These are phyloP conservation scores for Aspergillus amoenus DNA, from an alignment of 2,329 filamentous ascomycete species.

Conservation along the genomic window DNA sequence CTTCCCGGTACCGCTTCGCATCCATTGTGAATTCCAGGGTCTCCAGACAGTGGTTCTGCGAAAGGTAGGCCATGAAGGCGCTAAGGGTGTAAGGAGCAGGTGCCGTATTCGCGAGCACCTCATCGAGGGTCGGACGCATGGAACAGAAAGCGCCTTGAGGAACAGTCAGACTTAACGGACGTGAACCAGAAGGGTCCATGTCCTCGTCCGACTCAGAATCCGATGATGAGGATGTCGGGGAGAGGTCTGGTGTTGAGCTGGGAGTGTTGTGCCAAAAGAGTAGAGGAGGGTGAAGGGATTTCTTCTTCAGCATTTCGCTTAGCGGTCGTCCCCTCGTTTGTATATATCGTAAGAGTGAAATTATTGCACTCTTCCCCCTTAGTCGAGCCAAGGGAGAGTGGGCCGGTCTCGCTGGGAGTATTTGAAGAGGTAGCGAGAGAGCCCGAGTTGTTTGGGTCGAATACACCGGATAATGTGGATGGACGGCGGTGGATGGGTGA, in stretches of 20 bases:
- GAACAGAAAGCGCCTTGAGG: constrained; percentile 40
- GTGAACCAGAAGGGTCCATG: constrained; percentile 41
- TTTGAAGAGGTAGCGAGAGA: not conserved
- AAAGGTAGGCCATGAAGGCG: constrained; percentile 95
- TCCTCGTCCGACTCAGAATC: constrained; percentile 47
- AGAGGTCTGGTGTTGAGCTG: constrained; percentile 46
- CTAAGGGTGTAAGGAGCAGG: constrained; percentile 85
- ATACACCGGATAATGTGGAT: constrained; percentile 1
- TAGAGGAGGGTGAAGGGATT: constrained; percentile 33
- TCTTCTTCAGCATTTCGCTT: constrained; percentile 42
- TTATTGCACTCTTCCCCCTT: constrained; percentile 15
- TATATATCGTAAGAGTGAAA: constrained; percentile 11
- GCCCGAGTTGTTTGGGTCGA: not conserved
- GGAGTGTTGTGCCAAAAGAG: constrained; percentile 42
- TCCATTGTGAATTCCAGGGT: constrained; percentile 97
- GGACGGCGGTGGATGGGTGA: too few relatives aligned
- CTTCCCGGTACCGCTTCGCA: constrained; percentile 76
- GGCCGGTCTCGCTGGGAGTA: not conserved
- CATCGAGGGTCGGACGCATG: constrained; percentile 71
- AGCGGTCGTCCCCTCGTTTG: constrained; percentile 25
- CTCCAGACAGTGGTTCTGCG: constrained; percentile 95
- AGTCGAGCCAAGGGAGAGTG: constrained; percentile 10
- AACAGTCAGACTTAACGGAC: constrained; percentile 45
- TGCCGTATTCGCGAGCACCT: constrained; percentile 84
- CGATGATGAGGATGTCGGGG: constrained; percentile 41